Conservation (phyloP, 805 yeast species). For the Ascoidea rubescens region DNA sequence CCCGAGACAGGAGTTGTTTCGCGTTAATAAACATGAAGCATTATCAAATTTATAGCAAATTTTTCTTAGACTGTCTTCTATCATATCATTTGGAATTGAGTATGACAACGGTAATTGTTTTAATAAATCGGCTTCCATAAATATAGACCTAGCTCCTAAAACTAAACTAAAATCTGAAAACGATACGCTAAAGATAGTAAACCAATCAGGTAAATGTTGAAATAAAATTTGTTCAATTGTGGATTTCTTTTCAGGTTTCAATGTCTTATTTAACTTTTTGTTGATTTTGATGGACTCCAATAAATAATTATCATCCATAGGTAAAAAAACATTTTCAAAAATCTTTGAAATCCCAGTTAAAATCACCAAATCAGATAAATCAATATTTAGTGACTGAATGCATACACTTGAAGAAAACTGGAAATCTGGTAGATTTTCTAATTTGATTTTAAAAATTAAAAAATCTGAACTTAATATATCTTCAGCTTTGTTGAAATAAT, state of each 20-base stretch:
- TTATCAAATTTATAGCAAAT: background rate
- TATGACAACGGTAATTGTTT: constrained; percentile 17
- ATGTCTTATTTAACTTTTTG: constrained; percentile 1
- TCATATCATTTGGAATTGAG: background rate
- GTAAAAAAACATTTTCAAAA: background rate
- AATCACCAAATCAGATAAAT: constrained; percentile 16
- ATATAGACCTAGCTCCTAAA: constrained; percentile 28
- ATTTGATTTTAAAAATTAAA: constrained; percentile 12
- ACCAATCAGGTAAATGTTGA: constrained; percentile 20
- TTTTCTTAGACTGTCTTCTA: constrained; percentile 7
- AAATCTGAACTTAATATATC: constrained; percentile 14
- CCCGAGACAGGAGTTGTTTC: background rate
- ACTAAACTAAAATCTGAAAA: constrained; percentile 14
- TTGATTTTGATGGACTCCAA: constrained; percentile 11
- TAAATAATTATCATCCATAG: constrained; percentile 1
- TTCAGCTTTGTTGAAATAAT: constrained; percentile 13
- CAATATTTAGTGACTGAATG: constrained; percentile 14
- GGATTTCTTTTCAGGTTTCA: background rate
- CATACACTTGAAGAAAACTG: constrained; percentile 11
- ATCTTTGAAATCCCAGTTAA: constrained; percentile 16
- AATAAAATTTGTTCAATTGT: constrained; percentile 13
- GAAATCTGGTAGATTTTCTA: constrained; percentile 15
- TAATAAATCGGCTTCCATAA: constrained; percentile 25
- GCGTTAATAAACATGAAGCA: background rate
- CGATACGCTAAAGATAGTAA: constrained; percentile 16